A percentile compares a stretch with the other conserved stretches of the same genome.
phyloP scores from a whole-genome alignment of 1,284 basidiomycete species.

The Moesziomyces globuligerus region DNA sequence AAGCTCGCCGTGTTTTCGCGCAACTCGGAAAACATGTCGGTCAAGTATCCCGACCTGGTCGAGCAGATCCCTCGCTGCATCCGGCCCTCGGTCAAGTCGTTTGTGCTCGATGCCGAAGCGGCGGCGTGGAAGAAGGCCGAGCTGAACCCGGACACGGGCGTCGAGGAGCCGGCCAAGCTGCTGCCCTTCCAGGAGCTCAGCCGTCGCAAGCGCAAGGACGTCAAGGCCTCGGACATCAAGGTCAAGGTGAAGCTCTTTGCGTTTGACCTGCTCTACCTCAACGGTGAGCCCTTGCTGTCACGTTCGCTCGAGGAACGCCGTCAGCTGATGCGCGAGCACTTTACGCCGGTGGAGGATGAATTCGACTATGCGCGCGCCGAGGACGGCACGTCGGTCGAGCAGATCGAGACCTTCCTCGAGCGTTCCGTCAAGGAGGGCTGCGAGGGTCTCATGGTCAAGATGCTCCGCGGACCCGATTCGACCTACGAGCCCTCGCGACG shows the following conservation, averaged over 20 bases:
- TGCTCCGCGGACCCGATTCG: conserved; percentile 88
- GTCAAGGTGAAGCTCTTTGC: conserved; percentile 93
- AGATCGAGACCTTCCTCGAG: conserved; percentile 94
- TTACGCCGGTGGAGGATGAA: conserved; percentile 84
- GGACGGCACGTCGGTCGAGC: conserved; percentile 88
- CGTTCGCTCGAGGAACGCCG: conserved; percentile 71
- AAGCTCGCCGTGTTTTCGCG: conserved; percentile 87
- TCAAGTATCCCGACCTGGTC: conserved; percentile 97
- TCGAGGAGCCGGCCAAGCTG: conserved; percentile 71
- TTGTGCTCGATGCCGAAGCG: conserved; percentile 94
- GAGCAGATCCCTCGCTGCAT: conserved; percentile 83
- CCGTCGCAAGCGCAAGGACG: conserved; percentile 94
- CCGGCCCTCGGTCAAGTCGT: conserved; percentile 77
- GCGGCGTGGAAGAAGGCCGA: conserved; percentile 87
- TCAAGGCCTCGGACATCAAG: conserved; percentile 94
- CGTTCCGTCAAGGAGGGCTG: conserved; percentile 97
- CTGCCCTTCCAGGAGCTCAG: conserved; percentile 98
- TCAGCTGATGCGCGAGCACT: conserved; percentile 80
- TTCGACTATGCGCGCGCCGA: conserved; percentile 92
- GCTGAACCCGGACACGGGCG: conserved; percentile 27
- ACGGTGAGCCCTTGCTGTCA: conserved; percentile 74
- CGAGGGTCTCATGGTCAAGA: conserved; percentile 98
- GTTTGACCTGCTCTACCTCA: conserved; percentile 93
- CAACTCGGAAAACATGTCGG: conserved; percentile 99
- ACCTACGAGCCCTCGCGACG: conserved; percentile 94